Evolutionary conservation across 2,329 filamentous ascomycete genomes (phyloP).

Genomic region (Aspergillus aculeatinus): DNA sequence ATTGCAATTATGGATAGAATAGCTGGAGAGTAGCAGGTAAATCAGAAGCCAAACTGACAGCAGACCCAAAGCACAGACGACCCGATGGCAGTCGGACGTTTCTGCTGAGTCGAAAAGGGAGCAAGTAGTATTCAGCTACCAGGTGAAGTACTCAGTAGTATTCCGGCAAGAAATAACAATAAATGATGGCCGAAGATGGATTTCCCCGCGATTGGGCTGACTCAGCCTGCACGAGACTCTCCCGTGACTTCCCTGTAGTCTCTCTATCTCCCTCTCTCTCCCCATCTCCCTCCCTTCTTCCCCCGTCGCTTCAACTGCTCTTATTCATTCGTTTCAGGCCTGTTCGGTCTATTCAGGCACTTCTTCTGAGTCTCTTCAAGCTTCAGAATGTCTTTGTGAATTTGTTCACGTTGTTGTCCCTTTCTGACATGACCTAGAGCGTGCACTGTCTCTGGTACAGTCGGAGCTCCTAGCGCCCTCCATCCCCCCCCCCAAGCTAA

Average conservation of each 20-base stretch:
- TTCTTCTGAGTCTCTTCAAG: background rate
- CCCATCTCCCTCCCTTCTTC: background rate
- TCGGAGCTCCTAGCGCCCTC: conserved; percentile 16
- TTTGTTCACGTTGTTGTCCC: conserved; percentile 26
- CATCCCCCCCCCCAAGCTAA: conserved; percentile 3
- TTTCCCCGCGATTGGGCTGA: conserved; percentile 15
- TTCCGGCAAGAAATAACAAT: conserved; percentile 4
- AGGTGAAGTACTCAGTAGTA: conserved; percentile 6
- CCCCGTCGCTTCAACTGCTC: background rate
- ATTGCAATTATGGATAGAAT: background rate
- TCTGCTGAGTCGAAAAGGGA: background rate
- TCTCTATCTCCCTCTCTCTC: background rate
- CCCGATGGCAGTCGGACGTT: background rate
- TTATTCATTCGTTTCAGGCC: conserved; percentile 10
- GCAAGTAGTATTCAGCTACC: background rate
- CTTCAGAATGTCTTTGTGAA: conserved; percentile 24
- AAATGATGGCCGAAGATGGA: background rate
- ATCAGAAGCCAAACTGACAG: background rate
- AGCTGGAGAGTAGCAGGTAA: background rate
- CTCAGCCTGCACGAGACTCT: conserved; percentile 20
- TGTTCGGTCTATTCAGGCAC: background rate
- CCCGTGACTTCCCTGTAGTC: background rate
- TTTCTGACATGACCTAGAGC: conserved; percentile 47
- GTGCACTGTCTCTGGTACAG: conserved; percentile 48
- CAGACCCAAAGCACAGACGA: background rate